phyloP scores from a whole-genome alignment of 345 rosid species.

The Ceriops tagal region DNA sequence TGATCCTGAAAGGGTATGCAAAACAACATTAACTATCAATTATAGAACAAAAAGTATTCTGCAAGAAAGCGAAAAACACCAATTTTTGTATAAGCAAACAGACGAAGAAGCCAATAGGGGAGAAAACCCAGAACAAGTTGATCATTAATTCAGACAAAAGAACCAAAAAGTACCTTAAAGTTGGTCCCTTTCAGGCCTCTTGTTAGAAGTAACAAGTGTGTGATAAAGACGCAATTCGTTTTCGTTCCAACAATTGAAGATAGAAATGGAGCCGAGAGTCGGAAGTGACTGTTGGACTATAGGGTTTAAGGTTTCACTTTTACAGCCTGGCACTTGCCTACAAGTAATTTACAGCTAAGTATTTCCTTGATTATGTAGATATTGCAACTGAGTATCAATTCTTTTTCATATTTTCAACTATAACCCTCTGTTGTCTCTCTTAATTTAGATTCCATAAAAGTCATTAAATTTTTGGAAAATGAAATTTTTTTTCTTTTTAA shows the following conservation, averaged over 20 bases:
- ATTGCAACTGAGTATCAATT: too few relatives aligned
- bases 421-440: too few relatives aligned
- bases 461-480: too few relatives aligned
- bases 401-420: too few relatives aligned
- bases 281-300: slow-evolving; percentile 12
- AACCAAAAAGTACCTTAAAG: too few relatives aligned
- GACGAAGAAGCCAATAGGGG: too few relatives aligned
- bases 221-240: background rate
- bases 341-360: background rate
- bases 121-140: background rate
- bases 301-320: slow-evolving; percentile 18
- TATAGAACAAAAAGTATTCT: background rate
- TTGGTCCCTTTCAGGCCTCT: too few relatives aligned
- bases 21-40: background rate
- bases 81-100: background rate
- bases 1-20: background rate
- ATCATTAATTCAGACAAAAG: background rate
- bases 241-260: background rate
- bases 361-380: background rate
- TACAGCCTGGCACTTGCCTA: background rate
- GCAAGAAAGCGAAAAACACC: background rate
- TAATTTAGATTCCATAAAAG: too few relatives aligned
- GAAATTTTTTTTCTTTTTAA: too few relatives aligned
- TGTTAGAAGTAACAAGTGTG: too few relatives aligned
- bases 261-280: background rate